Conservation (phyloP, 208 protist genomes). For the Novymonas esmeraldas region DNA sequence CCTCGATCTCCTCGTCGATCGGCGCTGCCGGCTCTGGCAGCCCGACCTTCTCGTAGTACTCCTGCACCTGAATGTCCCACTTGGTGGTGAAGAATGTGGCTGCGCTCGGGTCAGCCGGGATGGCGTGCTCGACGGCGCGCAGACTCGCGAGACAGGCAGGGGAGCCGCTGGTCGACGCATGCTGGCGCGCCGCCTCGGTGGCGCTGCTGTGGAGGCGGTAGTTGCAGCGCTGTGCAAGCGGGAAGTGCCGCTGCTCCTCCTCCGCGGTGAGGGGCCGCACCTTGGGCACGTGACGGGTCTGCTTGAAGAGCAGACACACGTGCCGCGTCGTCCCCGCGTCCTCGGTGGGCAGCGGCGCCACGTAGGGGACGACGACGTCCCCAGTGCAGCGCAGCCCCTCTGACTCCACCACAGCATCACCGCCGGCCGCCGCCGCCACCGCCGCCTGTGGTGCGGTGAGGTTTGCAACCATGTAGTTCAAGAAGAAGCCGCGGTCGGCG, state of each 20-base stretch:
- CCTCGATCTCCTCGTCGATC: slow-evolving; percentile 76
- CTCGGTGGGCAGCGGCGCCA: slow-evolving; percentile 88
- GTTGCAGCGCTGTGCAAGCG: slow-evolving; percentile 43
- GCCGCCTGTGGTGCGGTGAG: slow-evolving; percentile 23
- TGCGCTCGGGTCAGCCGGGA: slow-evolving; percentile 60
- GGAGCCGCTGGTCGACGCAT: not conserved
- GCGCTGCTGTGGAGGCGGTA: slow-evolving; percentile 68
- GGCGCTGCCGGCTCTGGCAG: slow-evolving; percentile 78
- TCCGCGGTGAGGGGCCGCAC: slow-evolving; percentile 35
- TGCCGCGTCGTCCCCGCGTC: slow-evolving; percentile 88
- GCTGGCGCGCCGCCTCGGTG: not conserved
- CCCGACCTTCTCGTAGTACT: slow-evolving; percentile 83
- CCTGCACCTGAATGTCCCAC: slow-evolving; percentile 94
- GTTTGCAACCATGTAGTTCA: slow-evolving; percentile 91
- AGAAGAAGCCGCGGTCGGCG: slow-evolving; percentile 72
- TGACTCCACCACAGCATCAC: slow-evolving; percentile 19
- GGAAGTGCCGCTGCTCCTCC: slow-evolving; percentile 54
- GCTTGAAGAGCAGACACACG: slow-evolving; percentile 84
- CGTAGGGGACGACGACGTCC: slow-evolving; percentile 81
- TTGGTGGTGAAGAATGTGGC: slow-evolving; percentile 90
- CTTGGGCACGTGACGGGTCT: slow-evolving; percentile 39
- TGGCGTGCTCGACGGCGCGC: slow-evolving; percentile 49
- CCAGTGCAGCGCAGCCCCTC: slow-evolving; percentile 34
- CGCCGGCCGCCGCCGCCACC: slow-evolving; percentile 8
- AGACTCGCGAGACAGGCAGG: slow-evolving; percentile 42